Base-by-base conservation (phyloP, 306 rosid genomes). In the Prinsepia uniflora region DNA sequence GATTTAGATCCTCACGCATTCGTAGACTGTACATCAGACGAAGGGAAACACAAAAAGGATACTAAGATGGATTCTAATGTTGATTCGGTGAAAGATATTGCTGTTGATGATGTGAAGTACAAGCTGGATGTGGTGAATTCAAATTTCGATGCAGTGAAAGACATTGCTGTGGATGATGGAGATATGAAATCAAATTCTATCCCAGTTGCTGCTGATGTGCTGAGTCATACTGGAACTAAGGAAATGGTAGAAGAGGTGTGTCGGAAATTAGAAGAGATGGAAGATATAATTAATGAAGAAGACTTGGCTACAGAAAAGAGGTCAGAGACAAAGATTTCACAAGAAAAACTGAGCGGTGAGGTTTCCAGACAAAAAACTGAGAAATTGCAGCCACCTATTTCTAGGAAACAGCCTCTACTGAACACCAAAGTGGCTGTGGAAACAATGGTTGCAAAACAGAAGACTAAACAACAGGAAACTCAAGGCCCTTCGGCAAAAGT, bases 151-250 rank as follows among this genome's bases (percentile, higher is more conserved):
- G 79, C 70, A 65, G 96, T 95, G 76, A 95, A 95, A 81, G 99
- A 95, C 78, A 95, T 95, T 70, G 83, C 80, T 77, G 87, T 91
- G 76, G 97, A 95, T 75, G 84, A 89, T 72, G 97, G 96, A 74
- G 89, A 90, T 77, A 78, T 71, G 42, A 89, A 82, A 72, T 65
- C 85, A 64, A 82, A 75, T 81, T 78, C 79, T 48, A 42, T 55
- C 50, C 79, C 78, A 63, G 63, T 75, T 65, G 59, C 63, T 69
- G 71, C 75, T 65, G 86, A 80, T 79, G 66, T 81, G 78, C 63
- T 52, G 76, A 63, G 77, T 73, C 82, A 74, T 80, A 49, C 78
- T 61, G 86, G 76, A 69, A 77, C 86, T 57, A 81, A 82, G 84
- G 92, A 89, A 82, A 86, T 83, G 75, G 70, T 55, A 5, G 82